phyloP scores from a whole-genome alignment of 768 basidiomycete species.

The Roridomyces roridus region DNA sequence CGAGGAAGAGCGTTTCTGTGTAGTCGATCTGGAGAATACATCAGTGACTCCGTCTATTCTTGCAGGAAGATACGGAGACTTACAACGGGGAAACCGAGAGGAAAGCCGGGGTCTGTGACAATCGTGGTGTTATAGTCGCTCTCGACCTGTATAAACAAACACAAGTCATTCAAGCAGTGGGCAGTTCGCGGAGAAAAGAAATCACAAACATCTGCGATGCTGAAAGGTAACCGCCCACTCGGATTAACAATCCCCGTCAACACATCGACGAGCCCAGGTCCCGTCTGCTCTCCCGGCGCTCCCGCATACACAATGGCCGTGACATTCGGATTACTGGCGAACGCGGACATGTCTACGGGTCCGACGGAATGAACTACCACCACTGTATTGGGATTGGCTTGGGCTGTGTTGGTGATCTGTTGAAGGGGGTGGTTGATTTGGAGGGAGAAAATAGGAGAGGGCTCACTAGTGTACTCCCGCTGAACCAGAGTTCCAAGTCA shows the following conservation, averaged over 20 bases:
- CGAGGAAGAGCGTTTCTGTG: constrained; percentile 65
- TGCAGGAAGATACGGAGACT: background rate
- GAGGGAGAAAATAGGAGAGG: background rate
- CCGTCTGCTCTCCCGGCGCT: constrained; percentile 73
- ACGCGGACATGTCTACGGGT: constrained; percentile 43
- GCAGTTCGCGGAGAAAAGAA: too few species aligned
- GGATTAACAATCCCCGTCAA: constrained; percentile 40
- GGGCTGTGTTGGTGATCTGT: constrained; percentile 62
- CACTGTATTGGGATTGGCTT: constrained; percentile 75
- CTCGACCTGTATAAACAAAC: background rate
- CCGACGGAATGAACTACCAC: constrained; percentile 85
- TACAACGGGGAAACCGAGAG: constrained; percentile 32
- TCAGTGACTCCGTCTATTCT: too few species aligned
- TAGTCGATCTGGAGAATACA: constrained; percentile 59
- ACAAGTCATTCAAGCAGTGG: background rate
- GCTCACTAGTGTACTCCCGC: constrained; percentile 54
- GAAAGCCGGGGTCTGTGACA: constrained; percentile 47
- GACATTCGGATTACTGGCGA: constrained; percentile 53
- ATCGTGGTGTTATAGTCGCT: constrained; percentile 47
- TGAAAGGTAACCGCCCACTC: constrained; percentile 71
- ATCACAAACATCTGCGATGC: constrained; percentile 67
- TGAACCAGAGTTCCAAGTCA: constrained; percentile 64
- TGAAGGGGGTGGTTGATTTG: constrained; percentile 45
- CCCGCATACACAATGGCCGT: constrained; percentile 63
- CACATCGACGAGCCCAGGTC: constrained; percentile 61